Evolutionary conservation across 768 basidiomycete species (phyloP).

Genomic region (Gloeostereum incarnatum): DNA sequence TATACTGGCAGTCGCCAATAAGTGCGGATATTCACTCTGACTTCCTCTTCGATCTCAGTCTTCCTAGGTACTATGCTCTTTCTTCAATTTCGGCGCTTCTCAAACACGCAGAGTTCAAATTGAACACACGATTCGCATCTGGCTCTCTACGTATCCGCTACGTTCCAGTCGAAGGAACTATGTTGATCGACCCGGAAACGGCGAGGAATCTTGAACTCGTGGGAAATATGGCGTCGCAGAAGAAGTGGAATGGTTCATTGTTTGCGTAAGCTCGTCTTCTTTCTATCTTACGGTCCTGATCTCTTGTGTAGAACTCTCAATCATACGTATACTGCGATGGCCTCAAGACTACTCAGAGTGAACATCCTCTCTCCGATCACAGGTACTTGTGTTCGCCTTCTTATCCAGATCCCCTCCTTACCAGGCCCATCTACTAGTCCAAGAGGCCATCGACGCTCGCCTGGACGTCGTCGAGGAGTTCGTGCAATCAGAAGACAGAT

Average conservation of each 20-base stretch:
- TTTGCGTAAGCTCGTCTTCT: constrained; percentile 52
- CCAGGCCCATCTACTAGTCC: constrained; percentile 25
- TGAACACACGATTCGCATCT: constrained; percentile 63
- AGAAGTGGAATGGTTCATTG: constrained; percentile 65
- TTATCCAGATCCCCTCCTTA: background rate
- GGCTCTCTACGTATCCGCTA: constrained; percentile 69
- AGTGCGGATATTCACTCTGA: constrained; percentile 41
- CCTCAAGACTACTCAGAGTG: constrained; percentile 64
- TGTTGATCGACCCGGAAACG: constrained; percentile 91
- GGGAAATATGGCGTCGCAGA: constrained; percentile 56
- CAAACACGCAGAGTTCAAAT: constrained; percentile 65
- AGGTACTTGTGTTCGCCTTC: constrained; percentile 25
- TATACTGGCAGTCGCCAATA: constrained; percentile 69
- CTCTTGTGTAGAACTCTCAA: constrained; percentile 48
- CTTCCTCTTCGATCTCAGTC: background rate
- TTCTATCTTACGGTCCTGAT: background rate
- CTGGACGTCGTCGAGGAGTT: constrained; percentile 87
- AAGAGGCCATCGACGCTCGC: constrained; percentile 64
- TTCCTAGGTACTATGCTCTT: constrained; percentile 74
- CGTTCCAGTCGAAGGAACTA: constrained; percentile 77
- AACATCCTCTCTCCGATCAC: constrained; percentile 80
- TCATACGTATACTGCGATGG: constrained; percentile 88
- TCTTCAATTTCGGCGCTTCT: constrained; percentile 83
- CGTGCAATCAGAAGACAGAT: constrained; percentile 66
- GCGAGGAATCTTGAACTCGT: constrained; percentile 86